Percentiles rank a stretch among this genome's conserved stretches.
These are phyloP conservation scores for Pseudogymnoascus sp. DNA, from an alignment of 2,329 filamentous ascomycete genomes.

Conservation along the genomic window DNA sequence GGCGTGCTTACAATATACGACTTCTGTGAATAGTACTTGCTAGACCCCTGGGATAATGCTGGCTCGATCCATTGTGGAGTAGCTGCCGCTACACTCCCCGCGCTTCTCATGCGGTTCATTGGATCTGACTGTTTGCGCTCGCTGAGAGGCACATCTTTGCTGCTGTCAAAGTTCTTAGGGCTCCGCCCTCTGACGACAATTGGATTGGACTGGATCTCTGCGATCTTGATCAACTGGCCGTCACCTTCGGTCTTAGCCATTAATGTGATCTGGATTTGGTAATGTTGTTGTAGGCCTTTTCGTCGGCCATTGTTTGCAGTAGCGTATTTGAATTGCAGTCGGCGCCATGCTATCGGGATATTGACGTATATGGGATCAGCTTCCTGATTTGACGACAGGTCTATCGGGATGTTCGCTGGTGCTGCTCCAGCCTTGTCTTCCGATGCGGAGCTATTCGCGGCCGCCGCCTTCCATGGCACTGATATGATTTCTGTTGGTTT, in stretches of 20 bases:
- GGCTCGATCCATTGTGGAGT: slow-evolving; percentile 22
- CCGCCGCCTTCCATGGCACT: slow-evolving; percentile 77
- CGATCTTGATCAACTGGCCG: slow-evolving; percentile 64
- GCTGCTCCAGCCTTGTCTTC: slow-evolving; percentile 37
- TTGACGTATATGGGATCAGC: slow-evolving; percentile 72
- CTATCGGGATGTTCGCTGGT: slow-evolving; percentile 47
- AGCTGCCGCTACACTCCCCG: slow-evolving; percentile 11
- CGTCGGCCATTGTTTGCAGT: slow-evolving; percentile 92
- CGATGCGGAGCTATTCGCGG: slow-evolving; percentile 14
- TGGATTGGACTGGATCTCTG: slow-evolving; percentile 82
- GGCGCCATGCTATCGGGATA: slow-evolving; percentile 85
- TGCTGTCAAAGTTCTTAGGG: slow-evolving; percentile 86
- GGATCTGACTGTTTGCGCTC: slow-evolving; percentile 23
- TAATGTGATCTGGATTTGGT: slow-evolving; percentile 78
- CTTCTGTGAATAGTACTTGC: slow-evolving; percentile 24
- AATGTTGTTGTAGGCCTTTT: slow-evolving; percentile 93
- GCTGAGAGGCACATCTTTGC: slow-evolving; percentile 69
- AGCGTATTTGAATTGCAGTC: slow-evolving; percentile 89
- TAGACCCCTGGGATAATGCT: slow-evolving; percentile 16
- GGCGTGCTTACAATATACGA: slow-evolving; percentile 20
- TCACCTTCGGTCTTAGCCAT: slow-evolving; percentile 61
- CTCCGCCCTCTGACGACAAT: slow-evolving; percentile 91
- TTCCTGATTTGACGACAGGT: slow-evolving; percentile 52
- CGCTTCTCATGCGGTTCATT: slow-evolving; percentile 18
- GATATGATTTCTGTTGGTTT: slow-evolving; percentile 91